These are phyloP conservation scores for Coemansia umbellata DNA, from an alignment of 192 early-diverging fungal genomes.

Conservation along the genomic window DNA sequence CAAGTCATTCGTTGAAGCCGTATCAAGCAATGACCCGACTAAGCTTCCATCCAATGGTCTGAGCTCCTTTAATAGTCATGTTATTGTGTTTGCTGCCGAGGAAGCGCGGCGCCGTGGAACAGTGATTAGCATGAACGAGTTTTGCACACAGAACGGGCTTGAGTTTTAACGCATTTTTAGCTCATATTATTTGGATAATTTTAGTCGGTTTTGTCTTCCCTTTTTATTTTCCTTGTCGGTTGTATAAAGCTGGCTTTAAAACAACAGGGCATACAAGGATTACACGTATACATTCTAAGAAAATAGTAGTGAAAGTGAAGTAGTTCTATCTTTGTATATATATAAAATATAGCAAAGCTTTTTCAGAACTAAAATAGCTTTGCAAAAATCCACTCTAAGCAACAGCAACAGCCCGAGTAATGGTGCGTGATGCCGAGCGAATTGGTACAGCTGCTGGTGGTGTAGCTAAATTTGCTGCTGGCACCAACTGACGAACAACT, in stretches of 20 bases:
- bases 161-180: neutral
- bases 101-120: slow-evolving; percentile 10
- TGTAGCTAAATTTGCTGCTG: slow-evolving; percentile 3
- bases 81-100: slow-evolving; percentile 22
- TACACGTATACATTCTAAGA: too few relatives aligned
- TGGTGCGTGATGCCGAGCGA: slow-evolving; percentile 13
- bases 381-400: neutral
- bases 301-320: too few relatives aligned
- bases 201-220: too few relatives aligned
- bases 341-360: too few relatives aligned
- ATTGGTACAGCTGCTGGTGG: slow-evolving; percentile 17
- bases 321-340: neutral
- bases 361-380: neutral
- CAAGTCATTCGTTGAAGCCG: slow-evolving; percentile 7
- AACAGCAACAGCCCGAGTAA: slow-evolving; percentile 15
- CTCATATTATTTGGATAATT: too few relatives aligned
- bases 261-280: too few relatives aligned
- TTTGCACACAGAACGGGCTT: neutral
- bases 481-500: slow-evolving; percentile 3
- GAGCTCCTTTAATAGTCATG: slow-evolving; percentile 4
- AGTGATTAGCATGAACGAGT: slow-evolving; percentile 8
- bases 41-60: slow-evolving; percentile 8
- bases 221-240: too few relatives aligned
- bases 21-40: neutral
- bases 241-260: too few relatives aligned